A percentile compares a stretch with the other conserved stretches of the same genome.
phyloP scores from a whole-genome alignment of 352 stramenopile species.

The Globisporangium echinulatum region DNA sequence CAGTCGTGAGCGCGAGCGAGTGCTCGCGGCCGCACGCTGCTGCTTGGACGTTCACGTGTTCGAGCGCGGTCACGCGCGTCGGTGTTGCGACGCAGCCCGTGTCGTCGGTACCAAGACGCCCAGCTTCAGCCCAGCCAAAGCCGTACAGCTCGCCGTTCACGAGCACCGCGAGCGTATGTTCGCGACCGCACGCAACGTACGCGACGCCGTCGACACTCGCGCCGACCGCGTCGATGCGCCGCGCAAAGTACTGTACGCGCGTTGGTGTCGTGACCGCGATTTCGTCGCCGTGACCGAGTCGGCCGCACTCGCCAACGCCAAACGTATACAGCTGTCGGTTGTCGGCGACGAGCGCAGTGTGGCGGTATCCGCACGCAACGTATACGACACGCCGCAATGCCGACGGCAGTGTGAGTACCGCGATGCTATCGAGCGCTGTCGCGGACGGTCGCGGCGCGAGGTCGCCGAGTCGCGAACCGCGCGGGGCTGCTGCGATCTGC shows the following conservation, averaged over 20 bases:
- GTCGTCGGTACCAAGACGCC: constrained; percentile 73
- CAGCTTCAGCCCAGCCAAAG: constrained; percentile 83
- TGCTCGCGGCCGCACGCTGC: constrained; percentile 83
- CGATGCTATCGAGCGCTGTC: constrained; percentile 15
- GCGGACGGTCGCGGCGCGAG: not conserved
- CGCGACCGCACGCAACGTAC: constrained; percentile 67
- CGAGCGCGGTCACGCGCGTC: constrained; percentile 43
- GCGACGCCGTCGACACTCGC: constrained; percentile 27
- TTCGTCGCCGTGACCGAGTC: constrained; percentile 66
- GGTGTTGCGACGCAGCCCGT: constrained; percentile 58
- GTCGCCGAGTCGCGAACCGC: constrained; percentile 18
- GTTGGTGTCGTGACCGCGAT: constrained; percentile 33
- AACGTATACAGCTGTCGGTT: constrained; percentile 71
- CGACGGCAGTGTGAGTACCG: constrained; percentile 34
- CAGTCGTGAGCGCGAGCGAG: constrained; percentile 49
- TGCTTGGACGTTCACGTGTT: constrained; percentile 20
- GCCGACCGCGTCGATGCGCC: constrained; percentile 32
- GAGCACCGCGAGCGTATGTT: constrained; percentile 81
- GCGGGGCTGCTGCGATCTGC: constrained; percentile 13
- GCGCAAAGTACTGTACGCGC: constrained; percentile 50
- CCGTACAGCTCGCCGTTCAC: constrained; percentile 62
- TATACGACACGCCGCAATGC: constrained; percentile 53
- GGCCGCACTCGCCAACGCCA: constrained; percentile 74
- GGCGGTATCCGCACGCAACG: constrained; percentile 70
- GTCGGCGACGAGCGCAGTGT: constrained; percentile 66